Percentiles rank a stretch among this genome's conserved stretches.
Conservation (phyloP, 2,329 filamentous ascomycete genomes). For the Mycogone perniciosa region DNA sequence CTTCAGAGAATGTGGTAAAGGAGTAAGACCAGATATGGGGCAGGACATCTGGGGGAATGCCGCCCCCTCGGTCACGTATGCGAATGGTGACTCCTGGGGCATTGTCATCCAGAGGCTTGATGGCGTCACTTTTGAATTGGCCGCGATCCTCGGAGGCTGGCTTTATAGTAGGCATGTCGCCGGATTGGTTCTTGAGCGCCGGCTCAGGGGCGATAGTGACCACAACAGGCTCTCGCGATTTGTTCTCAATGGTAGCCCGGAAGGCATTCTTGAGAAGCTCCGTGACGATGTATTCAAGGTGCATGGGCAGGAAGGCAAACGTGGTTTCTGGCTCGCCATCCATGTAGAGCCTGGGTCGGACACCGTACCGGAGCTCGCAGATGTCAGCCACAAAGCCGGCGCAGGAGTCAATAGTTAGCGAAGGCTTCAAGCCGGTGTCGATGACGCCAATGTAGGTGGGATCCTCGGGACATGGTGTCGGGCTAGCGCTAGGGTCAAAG, state of each 20-base stretch:
- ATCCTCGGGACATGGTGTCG: slow-evolving; percentile 45
- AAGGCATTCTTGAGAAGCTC: slow-evolving; percentile 97
- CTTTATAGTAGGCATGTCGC: slow-evolving; percentile 23
- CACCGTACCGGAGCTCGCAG: slow-evolving; percentile 91
- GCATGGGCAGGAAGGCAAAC: slow-evolving; percentile 91
- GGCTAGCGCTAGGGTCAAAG: slow-evolving; percentile 47
- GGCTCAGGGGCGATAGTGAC: slow-evolving; percentile 80
- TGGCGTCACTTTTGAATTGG: slow-evolving; percentile 39
- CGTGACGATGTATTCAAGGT: slow-evolving; percentile 95
- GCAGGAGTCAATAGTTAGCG: slow-evolving; percentile 74
- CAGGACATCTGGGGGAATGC: slow-evolving; percentile 77
- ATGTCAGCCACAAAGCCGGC: slow-evolving; percentile 91
- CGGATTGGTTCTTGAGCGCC: slow-evolving; percentile 26
- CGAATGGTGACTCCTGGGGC: slow-evolving; percentile 87
- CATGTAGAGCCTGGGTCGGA: slow-evolving; percentile 72
- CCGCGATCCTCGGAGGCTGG: slow-evolving; percentile 33
- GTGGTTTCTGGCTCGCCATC: slow-evolving; percentile 81
- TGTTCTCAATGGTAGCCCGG: slow-evolving; percentile 80
- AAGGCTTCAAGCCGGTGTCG: slow-evolving; percentile 79
- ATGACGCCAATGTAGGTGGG: slow-evolving; percentile 87
- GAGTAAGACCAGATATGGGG: slow-evolving; percentile 94
- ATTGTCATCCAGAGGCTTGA: slow-evolving; percentile 54
- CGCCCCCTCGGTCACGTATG: slow-evolving; percentile 91
- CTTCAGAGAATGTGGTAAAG: slow-evolving; percentile 85
- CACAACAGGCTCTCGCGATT: slow-evolving; percentile 76